Conservation (phyloP, 2,329 filamentous ascomycete species). For the Penicillium fuscoglaucum region DNA sequence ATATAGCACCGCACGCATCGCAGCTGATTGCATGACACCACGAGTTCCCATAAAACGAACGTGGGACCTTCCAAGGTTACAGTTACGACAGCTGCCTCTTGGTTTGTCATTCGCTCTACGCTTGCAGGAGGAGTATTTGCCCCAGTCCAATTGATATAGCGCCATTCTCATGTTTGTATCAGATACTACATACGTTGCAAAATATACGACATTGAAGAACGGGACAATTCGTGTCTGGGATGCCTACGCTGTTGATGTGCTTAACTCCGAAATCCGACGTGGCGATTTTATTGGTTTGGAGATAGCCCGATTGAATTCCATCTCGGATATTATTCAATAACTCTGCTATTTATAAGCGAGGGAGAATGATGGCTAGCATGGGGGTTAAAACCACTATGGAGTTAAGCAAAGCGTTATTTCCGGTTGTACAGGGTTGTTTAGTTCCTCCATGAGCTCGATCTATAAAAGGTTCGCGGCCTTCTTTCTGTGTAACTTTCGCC, state of each 20-base stretch:
- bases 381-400: neutral
- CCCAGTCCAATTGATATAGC: conserved; percentile 17
- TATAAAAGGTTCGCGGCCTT: neutral
- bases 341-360: neutral
- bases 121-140: neutral
- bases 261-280: neutral
- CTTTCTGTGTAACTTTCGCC: neutral
- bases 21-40: conserved; percentile 38
- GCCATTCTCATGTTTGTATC: neutral
- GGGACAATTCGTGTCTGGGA: too few species aligned
- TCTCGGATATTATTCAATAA: neutral
- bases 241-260: neutral
- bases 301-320: neutral
- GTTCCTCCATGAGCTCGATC: neutral
- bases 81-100: conserved; percentile 56
- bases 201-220: neutral
- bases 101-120: neutral
- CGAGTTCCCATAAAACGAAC: neutral
- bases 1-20: conserved; percentile 47
- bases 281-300: neutral
- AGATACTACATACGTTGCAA: neutral
- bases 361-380: too few species aligned
- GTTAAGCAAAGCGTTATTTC: neutral
- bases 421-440: neutral
- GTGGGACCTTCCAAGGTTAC: conserved; percentile 35